Evolutionary conservation across 257 asterid genomes (phyloP).

Genomic region (Solanum paucissectum): DNA sequence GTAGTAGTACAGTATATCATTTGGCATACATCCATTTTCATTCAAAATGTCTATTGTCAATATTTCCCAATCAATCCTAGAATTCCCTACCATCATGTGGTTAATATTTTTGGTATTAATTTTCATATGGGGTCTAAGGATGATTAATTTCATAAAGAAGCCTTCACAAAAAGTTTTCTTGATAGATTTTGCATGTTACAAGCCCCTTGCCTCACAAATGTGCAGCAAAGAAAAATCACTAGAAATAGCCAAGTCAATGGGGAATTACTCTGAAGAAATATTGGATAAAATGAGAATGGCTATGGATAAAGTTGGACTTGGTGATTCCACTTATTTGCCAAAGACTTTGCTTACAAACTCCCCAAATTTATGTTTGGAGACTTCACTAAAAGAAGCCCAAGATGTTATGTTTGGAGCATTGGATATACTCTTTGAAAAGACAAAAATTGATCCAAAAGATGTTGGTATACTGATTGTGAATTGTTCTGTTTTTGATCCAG

Average conservation of each 20-base stretch:
- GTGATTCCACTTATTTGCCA: slow-evolving; percentile 30
- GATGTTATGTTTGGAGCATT: slow-evolving; percentile 30
- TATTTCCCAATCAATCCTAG: background rate
- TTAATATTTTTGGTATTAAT: background rate
- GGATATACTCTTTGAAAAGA: slow-evolving; percentile 18
- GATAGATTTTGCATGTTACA: background rate
- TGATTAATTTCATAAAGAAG: background rate
- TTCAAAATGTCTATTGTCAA: background rate
- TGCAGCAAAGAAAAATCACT: background rate
- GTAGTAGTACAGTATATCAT: background rate
- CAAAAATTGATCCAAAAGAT: slow-evolving; percentile 17
- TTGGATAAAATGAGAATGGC: slow-evolving; percentile 8
- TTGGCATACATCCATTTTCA: background rate
- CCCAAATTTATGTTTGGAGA: slow-evolving; percentile 16
- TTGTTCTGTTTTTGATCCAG: slow-evolving; percentile 35
- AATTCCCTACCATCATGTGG: background rate
- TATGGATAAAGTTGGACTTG: slow-evolving; percentile 35
- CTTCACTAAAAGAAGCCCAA: slow-evolving; percentile 30
- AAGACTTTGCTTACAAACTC: slow-evolving; percentile 17
- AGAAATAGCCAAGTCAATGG: background rate
- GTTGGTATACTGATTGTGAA: slow-evolving; percentile 34
- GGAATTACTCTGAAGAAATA: background rate
- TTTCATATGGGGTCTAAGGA: background rate
- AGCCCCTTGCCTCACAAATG: background rate
- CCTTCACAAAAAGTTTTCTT: background rate